Percentiles rank a stretch among this genome's conserved stretches.
Conservation (phyloP, 306 rosid genomes). For the Arachis hypogaea region DNA sequence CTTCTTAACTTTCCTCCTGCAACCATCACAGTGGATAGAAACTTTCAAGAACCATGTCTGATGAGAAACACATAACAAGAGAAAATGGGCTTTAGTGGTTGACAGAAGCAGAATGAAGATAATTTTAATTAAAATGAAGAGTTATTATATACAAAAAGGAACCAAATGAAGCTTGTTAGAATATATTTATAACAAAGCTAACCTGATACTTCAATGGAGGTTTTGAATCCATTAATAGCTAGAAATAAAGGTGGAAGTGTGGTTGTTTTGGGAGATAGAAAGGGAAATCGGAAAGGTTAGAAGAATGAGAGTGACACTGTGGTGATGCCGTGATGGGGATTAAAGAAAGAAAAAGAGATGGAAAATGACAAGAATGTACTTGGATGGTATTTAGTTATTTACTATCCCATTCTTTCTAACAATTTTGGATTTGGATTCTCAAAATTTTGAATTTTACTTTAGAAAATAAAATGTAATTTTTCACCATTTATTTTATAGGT, state of each 20-base stretch:
- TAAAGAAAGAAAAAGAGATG: constrained; percentile 10
- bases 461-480: no score
- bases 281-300: constrained; percentile 25
- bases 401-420: no score
- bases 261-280: neutral
- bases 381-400: constrained; percentile 4
- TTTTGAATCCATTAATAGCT: constrained; percentile 51
- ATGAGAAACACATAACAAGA: constrained; percentile 34
- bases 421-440: no score
- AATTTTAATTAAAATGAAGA: neutral
- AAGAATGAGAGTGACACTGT: constrained; percentile 31
- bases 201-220: constrained; percentile 60
- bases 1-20: constrained; percentile 84
- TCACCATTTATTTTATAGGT: no score
- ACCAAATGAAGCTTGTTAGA: no score
- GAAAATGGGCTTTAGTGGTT: neutral
- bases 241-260: constrained; percentile 27
- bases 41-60: constrained; percentile 84
- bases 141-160: neutral
- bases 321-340: constrained; percentile 32
- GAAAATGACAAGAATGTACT: constrained; percentile 52
- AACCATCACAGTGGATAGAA: constrained; percentile 89
- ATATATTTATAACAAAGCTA: neutral
- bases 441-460: no score
- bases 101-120: constrained; percentile 2